phyloP scores from a whole-genome alignment of 2,329 filamentous ascomycete genomes.

The Alternaria brassicicola region DNA sequence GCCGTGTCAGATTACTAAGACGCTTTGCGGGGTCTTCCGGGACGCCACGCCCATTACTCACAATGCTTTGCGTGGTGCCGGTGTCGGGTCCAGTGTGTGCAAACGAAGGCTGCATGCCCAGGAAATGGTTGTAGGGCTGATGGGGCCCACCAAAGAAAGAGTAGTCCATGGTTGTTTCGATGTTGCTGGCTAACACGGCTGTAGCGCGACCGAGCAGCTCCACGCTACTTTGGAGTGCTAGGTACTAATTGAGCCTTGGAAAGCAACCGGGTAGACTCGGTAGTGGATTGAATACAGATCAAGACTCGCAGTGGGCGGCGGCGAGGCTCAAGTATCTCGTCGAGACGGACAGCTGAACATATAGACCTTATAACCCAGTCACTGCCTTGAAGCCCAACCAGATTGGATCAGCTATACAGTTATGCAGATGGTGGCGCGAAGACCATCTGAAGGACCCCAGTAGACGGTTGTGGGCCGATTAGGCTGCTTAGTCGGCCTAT shows the following conservation, averaged over 20 bases:
- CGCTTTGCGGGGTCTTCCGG: background rate
- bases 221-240: background rate
- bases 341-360: constrained; percentile 20
- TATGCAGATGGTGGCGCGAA: constrained; percentile 11
- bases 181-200: constrained; percentile 2
- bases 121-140: constrained; percentile 56
- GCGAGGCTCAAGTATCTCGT: constrained; percentile 1
- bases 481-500: constrained; percentile 9
- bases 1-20: constrained; percentile 28
- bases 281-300: background rate
- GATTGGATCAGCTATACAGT: constrained; percentile 12
- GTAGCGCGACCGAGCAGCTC: background rate
- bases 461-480: constrained; percentile 11
- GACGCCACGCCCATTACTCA: constrained; percentile 21
- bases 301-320: background rate
- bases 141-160: constrained; percentile 57
- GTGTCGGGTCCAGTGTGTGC: constrained; percentile 44
- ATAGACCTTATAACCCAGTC: constrained; percentile 21
- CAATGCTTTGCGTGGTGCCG: constrained; percentile 45
- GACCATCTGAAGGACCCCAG: constrained; percentile 14
- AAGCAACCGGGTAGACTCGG: background rate
- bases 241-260: background rate
- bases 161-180: constrained; percentile 59
- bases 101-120: constrained; percentile 52
- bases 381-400: constrained; percentile 14